Percentiles rank a stretch among this genome's conserved stretches.
Evolutionary conservation across 495 filamentous ascomycete genomes (phyloP).

Genomic region (Hyaloscypha bicolor): DNA sequence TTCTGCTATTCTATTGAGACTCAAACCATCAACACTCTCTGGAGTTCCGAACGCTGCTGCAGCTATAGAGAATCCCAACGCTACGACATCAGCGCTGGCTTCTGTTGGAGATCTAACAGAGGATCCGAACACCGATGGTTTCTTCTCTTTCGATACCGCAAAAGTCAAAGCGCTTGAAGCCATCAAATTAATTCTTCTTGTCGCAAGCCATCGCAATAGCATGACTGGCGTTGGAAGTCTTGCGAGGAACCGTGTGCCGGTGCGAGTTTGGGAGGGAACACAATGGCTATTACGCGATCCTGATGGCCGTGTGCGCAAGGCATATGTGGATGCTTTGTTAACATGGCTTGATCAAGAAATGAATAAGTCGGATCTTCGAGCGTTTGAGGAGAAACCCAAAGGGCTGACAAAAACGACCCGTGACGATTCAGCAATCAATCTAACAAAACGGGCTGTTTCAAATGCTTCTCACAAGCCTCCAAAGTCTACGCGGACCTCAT

Average conservation of each 20-base stretch:
- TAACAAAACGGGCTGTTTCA: constrained; percentile 68
- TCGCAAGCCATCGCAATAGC: constrained; percentile 69
- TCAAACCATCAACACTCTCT: constrained; percentile 61
- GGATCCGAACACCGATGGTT: constrained; percentile 52
- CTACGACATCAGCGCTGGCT: constrained; percentile 33
- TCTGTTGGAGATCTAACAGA: constrained; percentile 27
- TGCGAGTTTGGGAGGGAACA: constrained; percentile 87
- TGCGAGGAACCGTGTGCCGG: constrained; percentile 69
- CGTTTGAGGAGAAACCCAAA: constrained; percentile 57
- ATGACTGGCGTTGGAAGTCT: constrained; percentile 62
- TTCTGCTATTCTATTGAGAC: constrained; percentile 69
- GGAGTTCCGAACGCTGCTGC: constrained; percentile 40
- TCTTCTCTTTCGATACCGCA: constrained; percentile 74
- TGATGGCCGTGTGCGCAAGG: constrained; percentile 73
- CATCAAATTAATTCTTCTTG: constrained; percentile 76
- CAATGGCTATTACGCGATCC: constrained; percentile 84
- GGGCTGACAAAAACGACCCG: constrained; percentile 30
- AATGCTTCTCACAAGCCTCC: constrained; percentile 62
- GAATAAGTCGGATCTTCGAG: constrained; percentile 62
- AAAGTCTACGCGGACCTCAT: constrained; percentile 61
- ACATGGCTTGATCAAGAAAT: constrained; percentile 84
- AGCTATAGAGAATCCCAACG: constrained; percentile 45
- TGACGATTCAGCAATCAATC: constrained; percentile 34
- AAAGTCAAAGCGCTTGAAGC: constrained; percentile 77
- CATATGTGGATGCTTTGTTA: constrained; percentile 79